Evolutionary conservation across 805 yeast species (phyloP), one percentile per base, ranked within the genome.

Genomic region (Scheffersomyces spartinae): DNA sequence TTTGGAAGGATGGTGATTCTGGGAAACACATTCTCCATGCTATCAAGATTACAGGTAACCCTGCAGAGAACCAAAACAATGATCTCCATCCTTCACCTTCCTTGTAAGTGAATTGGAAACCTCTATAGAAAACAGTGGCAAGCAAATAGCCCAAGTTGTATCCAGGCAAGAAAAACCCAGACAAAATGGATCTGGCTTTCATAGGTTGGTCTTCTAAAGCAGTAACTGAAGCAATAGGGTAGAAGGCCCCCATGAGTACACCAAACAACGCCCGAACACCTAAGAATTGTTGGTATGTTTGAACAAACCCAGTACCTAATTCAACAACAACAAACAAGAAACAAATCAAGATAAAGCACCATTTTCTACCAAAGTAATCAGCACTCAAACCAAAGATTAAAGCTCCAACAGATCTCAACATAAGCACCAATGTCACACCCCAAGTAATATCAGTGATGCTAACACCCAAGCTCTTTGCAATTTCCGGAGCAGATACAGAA

Each of bases 361-460:
- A 71, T 39, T 72, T 75, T 37, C 84, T 62, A n/a, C 83, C 82
- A 39, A 61, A 67, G 20, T 60, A 55, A 42, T 77, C 86, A 15
- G 74, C 66, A 35, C 69, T 51, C 13, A 64, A 45, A 21, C 86
- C 86, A 42, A 77, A 74, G 17, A 69, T 53, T 9, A 75, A 47
- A 1, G 86, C 84, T 22, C 86, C 86, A 2, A 72, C 72, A 3
- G 81, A 67, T 29, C 86, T 61, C 29, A 77, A 57, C 82, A 77
- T 76, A 15, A 77, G 61, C 23, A 75, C 84, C 33, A 75, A 55
- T 8, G 83, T 74, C 34, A 78, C 65, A 25, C 83, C 85, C 81
- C 82, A 76, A 7, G 83, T 71, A 37, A 78, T 61, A 24, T 64
- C 67, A 13, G 59, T 54, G 14, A 68, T 60, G 1, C 57, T 27